Conservation (phyloP, 306 rosid genomes). For the Canavalia gladiata region DNA sequence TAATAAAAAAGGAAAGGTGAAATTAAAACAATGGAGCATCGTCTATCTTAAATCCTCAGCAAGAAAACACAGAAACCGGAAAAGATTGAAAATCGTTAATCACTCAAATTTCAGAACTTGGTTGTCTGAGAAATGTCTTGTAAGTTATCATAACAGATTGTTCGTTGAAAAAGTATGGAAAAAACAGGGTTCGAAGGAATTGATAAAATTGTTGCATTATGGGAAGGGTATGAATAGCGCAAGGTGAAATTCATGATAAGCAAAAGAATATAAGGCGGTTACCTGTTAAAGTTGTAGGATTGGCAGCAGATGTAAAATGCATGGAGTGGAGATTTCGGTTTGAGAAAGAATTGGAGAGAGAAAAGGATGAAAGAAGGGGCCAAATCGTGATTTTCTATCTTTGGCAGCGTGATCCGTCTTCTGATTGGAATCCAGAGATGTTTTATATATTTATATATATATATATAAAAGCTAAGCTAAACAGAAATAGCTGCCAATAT, state of each 20-base stretch:
- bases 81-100: neutral
- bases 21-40: conserved; percentile 45
- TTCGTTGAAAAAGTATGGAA: neutral
- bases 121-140: neutral
- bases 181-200: neutral
- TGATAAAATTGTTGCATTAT: neutral
- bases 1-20: neutral
- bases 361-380: neutral
- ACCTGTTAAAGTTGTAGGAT: conserved; percentile 25
- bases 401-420: neutral
- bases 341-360: conserved; percentile 33
- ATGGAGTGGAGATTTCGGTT: conserved; percentile 36
- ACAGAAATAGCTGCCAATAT: conserved; percentile 18
- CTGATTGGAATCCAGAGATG: neutral
- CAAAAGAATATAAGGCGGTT: neutral
- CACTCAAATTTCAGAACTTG: neutral
- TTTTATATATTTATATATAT: neutral
- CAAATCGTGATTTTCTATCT: conserved; percentile 24
- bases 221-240: no score
- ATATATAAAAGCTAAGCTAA: neutral
- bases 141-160: neutral
- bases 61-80: conserved; percentile 2
- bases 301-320: conserved; percentile 22
- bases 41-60: conserved; percentile 53
- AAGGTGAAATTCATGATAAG: neutral